Evolutionary conservation across 1,284 basidiomycete genomes (phyloP).

Genomic region (Moniliophthora roreri): DNA sequence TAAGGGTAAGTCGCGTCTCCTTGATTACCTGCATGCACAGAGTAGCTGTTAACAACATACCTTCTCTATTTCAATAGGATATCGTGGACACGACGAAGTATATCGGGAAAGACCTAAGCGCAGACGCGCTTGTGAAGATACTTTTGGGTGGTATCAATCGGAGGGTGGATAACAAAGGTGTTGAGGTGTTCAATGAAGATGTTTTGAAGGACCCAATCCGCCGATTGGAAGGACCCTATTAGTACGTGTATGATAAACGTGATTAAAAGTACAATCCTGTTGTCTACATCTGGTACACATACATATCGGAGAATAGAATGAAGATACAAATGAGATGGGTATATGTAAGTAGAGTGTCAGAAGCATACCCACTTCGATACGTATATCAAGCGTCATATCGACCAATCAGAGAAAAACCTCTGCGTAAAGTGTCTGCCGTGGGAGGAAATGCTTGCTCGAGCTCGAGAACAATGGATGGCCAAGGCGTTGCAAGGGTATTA

Average conservation of each 20-base stretch:
- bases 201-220: background rate
- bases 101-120: conserved; percentile 7
- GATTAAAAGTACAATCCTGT: too few species aligned
- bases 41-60: background rate
- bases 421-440: too few species aligned
- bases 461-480: too few species aligned
- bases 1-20: conserved; percentile 6
- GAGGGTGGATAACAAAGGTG: conserved; percentile 10
- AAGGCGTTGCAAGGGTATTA: too few species aligned
- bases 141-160: conserved; percentile 16
- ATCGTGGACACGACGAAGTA: conserved; percentile 16
- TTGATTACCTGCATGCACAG: too few species aligned
- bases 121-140: conserved; percentile 13
- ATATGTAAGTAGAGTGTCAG: conserved; percentile 30
- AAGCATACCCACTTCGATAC: too few species aligned
- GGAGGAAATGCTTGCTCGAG: too few species aligned
- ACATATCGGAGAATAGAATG: too few species aligned
- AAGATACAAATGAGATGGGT: too few species aligned
- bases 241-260: background rate
- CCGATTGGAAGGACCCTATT: background rate
- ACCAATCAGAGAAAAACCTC: too few species aligned
- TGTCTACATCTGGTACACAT: too few species aligned
- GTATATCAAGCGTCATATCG: too few species aligned
- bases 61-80: conserved; percentile 5
- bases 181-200: conserved; percentile 5